These are phyloP conservation scores for Teratosphaeria pseudoeucalypti DNA, from an alignment of 2,329 filamentous ascomycete genomes.

Conservation along the genomic window DNA sequence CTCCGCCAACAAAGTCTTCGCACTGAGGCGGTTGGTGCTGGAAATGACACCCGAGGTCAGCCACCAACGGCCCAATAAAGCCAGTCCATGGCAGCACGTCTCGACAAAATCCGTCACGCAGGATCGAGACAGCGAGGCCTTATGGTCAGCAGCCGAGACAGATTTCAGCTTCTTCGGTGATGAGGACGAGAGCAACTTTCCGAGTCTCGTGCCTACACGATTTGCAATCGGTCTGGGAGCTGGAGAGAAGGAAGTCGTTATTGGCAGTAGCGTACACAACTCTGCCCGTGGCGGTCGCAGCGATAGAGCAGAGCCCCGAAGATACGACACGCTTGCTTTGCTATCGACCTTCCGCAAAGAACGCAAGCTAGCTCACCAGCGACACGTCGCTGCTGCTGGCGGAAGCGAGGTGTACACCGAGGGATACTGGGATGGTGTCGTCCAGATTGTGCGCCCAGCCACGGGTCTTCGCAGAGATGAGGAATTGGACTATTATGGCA, in stretches of 20 bases:
- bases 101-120: constrained; percentile 46
- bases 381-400: constrained; percentile 19
- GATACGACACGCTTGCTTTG: constrained; percentile 43
- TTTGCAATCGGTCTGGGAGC: constrained; percentile 6
- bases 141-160: constrained; percentile 48
- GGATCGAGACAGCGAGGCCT: constrained; percentile 47
- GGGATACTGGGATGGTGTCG: constrained; percentile 50
- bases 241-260: constrained; percentile 15
- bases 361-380: constrained; percentile 41
- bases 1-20: constrained; percentile 35
- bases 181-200: constrained; percentile 37
- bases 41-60: constrained; percentile 38
- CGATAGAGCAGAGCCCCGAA: constrained; percentile 3
- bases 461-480: constrained; percentile 17
- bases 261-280: background rate
- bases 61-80: constrained; percentile 16
- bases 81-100: constrained; percentile 36
- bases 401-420: constrained; percentile 34
- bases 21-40: constrained; percentile 44
- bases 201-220: constrained; percentile 16
- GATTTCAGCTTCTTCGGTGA: constrained; percentile 49
- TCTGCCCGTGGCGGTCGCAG: background rate
- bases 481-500: constrained; percentile 26
- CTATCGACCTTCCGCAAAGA: constrained; percentile 45
- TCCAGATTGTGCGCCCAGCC: constrained; percentile 45